Evolutionary conservation across 2,329 filamentous ascomycete species (phyloP).

Genomic region (Neopestalotiopsis rosae): DNA sequence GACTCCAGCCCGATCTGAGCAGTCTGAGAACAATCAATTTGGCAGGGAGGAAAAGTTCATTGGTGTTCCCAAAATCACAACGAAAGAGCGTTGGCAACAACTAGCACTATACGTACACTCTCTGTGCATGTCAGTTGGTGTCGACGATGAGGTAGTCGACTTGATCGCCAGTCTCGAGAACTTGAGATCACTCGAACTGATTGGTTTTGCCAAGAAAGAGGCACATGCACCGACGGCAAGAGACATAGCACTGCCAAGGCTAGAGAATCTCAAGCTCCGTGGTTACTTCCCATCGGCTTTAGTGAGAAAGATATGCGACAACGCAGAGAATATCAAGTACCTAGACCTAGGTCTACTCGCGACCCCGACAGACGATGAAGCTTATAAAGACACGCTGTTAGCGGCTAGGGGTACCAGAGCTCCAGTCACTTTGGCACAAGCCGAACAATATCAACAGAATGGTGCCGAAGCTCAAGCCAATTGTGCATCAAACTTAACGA

Average conservation of each 20-base stretch:
- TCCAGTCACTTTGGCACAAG: neutral
- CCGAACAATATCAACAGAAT: neutral
- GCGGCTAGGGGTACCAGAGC: neutral
- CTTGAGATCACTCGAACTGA: conserved; percentile 15
- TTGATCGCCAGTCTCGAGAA: conserved; percentile 9
- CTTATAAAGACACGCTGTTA: neutral
- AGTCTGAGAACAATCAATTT: too few relatives aligned
- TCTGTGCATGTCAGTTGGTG: conserved; percentile 19
- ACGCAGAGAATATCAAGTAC: conserved; percentile 9
- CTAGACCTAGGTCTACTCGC: conserved; percentile 16
- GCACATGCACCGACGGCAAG: neutral
- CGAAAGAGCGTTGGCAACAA: too few relatives aligned
- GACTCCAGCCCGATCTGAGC: too few relatives aligned
- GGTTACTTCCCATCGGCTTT: conserved; percentile 17
- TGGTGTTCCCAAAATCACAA: too few relatives aligned
- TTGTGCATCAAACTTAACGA: too few relatives aligned
- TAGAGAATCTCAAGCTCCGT: conserved; percentile 17
- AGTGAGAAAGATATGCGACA: conserved; percentile 11
- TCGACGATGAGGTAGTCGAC: conserved; percentile 7
- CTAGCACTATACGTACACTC: neutral
- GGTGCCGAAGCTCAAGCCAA: neutral
- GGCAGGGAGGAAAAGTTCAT: too few relatives aligned
- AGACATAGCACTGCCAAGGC: neutral
- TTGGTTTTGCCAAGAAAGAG: neutral
- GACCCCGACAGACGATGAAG: conserved; percentile 7